A percentile compares a stretch with the other conserved stretches of the same genome.
These are phyloP conservation scores for Cryptococcus amylolentus DNA, from an alignment of 1,284 basidiomycete species.

Conservation along the genomic window DNA sequence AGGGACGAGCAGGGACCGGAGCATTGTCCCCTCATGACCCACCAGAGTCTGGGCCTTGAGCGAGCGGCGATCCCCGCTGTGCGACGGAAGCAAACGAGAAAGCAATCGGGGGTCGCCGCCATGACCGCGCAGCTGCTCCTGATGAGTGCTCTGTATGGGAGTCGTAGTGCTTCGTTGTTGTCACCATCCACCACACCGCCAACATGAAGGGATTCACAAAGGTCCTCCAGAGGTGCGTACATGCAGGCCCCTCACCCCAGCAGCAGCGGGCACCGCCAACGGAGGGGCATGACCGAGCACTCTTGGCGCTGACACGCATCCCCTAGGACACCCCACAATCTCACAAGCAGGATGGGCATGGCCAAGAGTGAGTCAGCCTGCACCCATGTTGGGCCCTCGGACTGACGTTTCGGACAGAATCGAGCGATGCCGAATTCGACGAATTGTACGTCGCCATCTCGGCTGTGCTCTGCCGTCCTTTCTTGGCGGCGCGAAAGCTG, in stretches of 20 bases:
- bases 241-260: not conserved
- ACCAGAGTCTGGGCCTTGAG: too few relatives aligned
- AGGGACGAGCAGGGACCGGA: too few relatives aligned
- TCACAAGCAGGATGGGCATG: conserved; percentile 81
- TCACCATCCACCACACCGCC: not conserved
- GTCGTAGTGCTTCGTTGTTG: not conserved
- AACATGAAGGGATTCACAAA: conserved; percentile 69
- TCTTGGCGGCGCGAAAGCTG: not conserved
- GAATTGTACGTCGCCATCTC: conserved; percentile 33
- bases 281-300: not conserved
- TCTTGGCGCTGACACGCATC: conserved; percentile 6
- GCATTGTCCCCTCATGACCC: too few relatives aligned
- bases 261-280: not conserved
- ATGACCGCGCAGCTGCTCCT: not conserved
- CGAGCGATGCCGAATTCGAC: conserved; percentile 74
- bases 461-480: not conserved
- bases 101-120: not conserved
- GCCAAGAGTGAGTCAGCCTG: conserved; percentile 68
- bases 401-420: conserved; percentile 56
- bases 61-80: not conserved
- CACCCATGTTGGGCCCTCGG: not conserved
- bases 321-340: conserved; percentile 74
- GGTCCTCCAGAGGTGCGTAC: conserved; percentile 24
- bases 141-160: not conserved
- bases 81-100: not conserved